These are phyloP conservation scores for Curvularia eragrostidis DNA, from an alignment of 2,329 filamentous ascomycete genomes.

Conservation along the genomic window DNA sequence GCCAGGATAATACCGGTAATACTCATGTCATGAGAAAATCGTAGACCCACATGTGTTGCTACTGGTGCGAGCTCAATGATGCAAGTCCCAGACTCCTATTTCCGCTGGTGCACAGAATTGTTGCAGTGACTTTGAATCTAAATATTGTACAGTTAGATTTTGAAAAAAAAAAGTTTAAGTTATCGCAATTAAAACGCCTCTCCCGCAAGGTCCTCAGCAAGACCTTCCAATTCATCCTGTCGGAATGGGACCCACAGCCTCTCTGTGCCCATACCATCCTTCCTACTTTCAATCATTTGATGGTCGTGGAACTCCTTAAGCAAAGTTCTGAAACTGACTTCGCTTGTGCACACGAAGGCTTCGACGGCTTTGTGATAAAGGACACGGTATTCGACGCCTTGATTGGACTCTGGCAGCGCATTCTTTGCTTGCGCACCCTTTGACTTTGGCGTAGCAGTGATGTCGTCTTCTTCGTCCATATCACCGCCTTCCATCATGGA, in stretches of 20 bases:
- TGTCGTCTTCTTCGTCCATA: constrained; percentile 33
- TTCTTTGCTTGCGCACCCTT: constrained; percentile 37
- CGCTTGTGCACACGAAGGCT: constrained; percentile 95
- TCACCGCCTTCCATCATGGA: constrained; percentile 58
- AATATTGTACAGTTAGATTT: not conserved
- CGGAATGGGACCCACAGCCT: constrained; percentile 83
- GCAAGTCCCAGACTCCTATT: not conserved
- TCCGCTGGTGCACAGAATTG: not conserved
- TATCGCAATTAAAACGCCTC: constrained; percentile 33
- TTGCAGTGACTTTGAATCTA: not conserved
- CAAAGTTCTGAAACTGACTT: constrained; percentile 92
- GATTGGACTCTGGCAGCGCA: constrained; percentile 43
- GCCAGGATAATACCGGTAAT: not conserved
- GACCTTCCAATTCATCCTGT: constrained; percentile 83
- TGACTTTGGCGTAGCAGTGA: constrained; percentile 24
- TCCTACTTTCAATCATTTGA: constrained; percentile 91
- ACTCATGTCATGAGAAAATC: not conserved
- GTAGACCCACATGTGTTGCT: not conserved
- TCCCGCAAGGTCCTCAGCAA: constrained; percentile 77
- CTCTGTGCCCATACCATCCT: constrained; percentile 85
- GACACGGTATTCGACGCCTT: constrained; percentile 86
- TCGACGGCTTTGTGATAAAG: constrained; percentile 95
- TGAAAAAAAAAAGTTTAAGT: not conserved
- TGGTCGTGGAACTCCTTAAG: constrained; percentile 98
- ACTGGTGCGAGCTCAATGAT: not conserved